phyloP scores from a whole-genome alignment of 2,329 filamentous ascomycete species.

The Sordariomycetes sp. region DNA sequence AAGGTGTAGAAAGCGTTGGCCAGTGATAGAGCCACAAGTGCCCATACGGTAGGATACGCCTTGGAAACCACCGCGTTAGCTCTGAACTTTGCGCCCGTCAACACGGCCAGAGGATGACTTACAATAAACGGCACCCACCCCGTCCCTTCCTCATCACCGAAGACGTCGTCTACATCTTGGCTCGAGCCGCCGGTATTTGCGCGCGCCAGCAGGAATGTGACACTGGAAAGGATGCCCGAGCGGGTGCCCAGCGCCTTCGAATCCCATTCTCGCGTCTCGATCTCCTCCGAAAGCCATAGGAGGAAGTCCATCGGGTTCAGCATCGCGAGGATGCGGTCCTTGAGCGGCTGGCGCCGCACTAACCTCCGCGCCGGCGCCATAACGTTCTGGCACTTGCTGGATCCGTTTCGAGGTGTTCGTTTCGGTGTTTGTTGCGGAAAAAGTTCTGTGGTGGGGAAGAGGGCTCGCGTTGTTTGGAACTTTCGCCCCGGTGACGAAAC shows the following conservation, averaged over 20 bases:
- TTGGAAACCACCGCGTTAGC: conserved; percentile 19
- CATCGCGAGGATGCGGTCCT: conserved; percentile 68
- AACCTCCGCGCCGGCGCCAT: conserved; percentile 47
- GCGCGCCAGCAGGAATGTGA: conserved; percentile 70
- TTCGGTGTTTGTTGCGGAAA: neutral
- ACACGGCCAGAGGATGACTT: conserved; percentile 16
- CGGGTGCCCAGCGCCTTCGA: conserved; percentile 67
- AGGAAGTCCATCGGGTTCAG: conserved; percentile 84
- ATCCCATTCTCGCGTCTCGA: conserved; percentile 87
- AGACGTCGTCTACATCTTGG: conserved; percentile 65
- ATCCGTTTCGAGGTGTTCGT: neutral
- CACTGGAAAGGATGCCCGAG: conserved; percentile 65
- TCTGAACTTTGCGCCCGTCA: neutral
- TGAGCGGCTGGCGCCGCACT: conserved; percentile 69
- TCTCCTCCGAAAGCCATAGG: conserved; percentile 83
- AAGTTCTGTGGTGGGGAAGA: neutral
- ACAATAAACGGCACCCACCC: conserved; percentile 54
- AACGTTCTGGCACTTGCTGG: neutral
- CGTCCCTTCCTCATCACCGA: conserved; percentile 57
- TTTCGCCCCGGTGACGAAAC: neutral
- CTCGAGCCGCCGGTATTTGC: conserved; percentile 53
- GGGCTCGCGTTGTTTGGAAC: neutral
- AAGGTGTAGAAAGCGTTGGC: conserved; percentile 77
- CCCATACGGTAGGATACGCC: conserved; percentile 62
- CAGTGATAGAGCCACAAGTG: conserved; percentile 54